A percentile compares a stretch with the other conserved stretches of the same genome.
Conservation (phyloP, 169 alveolate genomes). For the Miamiensis avidus region DNA sequence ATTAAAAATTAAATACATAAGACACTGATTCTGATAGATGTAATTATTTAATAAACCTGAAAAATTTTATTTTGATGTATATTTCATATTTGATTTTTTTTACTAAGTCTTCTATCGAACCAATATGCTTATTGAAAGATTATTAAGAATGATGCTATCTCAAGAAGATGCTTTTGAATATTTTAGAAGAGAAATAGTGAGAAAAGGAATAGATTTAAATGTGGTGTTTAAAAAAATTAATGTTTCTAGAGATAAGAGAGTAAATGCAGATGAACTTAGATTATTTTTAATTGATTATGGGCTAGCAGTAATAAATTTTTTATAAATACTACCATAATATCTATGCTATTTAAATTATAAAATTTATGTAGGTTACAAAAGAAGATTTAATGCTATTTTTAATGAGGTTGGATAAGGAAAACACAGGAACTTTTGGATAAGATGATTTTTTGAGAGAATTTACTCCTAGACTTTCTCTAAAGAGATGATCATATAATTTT, state of each 20-base stretch:
- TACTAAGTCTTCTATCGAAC: neutral
- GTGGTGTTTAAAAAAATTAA: neutral
- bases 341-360: no score
- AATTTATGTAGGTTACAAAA: neutral
- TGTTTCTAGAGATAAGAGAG: neutral
- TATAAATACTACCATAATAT: neutral
- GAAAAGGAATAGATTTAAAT: neutral
- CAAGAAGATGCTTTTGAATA: neutral
- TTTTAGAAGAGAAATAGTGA: neutral
- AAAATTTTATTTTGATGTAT: no score
- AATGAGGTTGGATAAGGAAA: neutral
- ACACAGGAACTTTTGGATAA: neutral
- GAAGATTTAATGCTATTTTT: neutral
- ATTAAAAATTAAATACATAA: neutral
- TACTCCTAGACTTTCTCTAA: neutral
- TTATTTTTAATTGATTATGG: neutral
- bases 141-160: neutral
- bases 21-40: neutral
- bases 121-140: neutral
- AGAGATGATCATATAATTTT: neutral
- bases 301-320: neutral
- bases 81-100: no score
- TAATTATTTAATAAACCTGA: no score
- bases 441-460: neutral
- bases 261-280: neutral